phyloP scores from a whole-genome alignment of 2,329 filamentous ascomycete genomes.

The Diaporthe vexans region DNA sequence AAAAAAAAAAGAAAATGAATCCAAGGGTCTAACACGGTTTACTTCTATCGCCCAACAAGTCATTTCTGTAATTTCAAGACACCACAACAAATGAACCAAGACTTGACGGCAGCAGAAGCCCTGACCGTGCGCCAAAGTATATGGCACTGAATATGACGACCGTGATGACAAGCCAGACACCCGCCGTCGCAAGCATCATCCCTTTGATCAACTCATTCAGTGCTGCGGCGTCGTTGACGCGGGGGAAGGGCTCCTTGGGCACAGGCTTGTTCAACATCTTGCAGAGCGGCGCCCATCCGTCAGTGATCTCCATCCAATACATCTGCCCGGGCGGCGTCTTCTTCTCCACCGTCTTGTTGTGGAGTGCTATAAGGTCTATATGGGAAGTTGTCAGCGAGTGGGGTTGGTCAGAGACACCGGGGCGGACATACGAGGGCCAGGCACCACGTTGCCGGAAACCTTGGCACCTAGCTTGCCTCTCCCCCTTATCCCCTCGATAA shows the following conservation, averaged over 20 bases:
- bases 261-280: slow-evolving; percentile 35
- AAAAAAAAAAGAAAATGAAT: no score
- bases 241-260: slow-evolving; percentile 24
- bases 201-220: slow-evolving; percentile 10
- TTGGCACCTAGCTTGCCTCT: slow-evolving; percentile 18
- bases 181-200: slow-evolving; percentile 1
- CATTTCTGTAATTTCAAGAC: neutral
- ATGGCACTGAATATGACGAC: neutral
- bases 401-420: fast-evolving
- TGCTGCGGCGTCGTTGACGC: slow-evolving; percentile 25
- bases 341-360: slow-evolving; percentile 12
- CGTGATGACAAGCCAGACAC: neutral
- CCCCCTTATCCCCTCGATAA: neutral
- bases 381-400: neutral
- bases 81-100: neutral
- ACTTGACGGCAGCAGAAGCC: neutral
- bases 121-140: neutral
- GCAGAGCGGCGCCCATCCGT: slow-evolving; percentile 38
- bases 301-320: slow-evolving; percentile 33
- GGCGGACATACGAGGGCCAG: neutral
- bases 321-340: slow-evolving; percentile 1
- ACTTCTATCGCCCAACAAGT: neutral
- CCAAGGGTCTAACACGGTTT: fast-evolving
- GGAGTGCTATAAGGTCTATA: slow-evolving; percentile 4
- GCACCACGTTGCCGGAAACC: slow-evolving; percentile 16